These are phyloP conservation scores for Penicillium sp. DNA, from an alignment of 2,329 filamentous ascomycete genomes.

Conservation along the genomic window DNA sequence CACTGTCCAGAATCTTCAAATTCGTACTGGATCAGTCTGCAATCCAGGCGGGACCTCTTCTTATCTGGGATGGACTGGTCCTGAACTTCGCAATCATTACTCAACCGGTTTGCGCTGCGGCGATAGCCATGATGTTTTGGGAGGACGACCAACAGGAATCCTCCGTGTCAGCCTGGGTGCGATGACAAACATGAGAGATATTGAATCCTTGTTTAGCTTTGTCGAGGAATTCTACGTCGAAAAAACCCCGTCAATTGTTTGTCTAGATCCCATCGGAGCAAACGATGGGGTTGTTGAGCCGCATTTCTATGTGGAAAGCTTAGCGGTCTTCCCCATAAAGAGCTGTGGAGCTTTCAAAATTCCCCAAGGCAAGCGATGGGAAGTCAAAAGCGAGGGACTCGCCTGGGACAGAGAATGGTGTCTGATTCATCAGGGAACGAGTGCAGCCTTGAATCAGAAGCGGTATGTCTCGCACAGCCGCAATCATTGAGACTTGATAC, in stretches of 20 bases:
- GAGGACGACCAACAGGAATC: slow-evolving; percentile 83
- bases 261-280: slow-evolving; percentile 17
- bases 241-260: slow-evolving; percentile 21
- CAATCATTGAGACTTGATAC: background rate
- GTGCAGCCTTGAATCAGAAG: slow-evolving; percentile 85
- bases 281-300: slow-evolving; percentile 15
- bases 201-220: slow-evolving; percentile 71
- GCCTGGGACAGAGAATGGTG: slow-evolving; percentile 98
- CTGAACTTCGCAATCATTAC: slow-evolving; percentile 84
- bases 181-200: slow-evolving; percentile 79
- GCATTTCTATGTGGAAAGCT: slow-evolving; percentile 59
- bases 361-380: slow-evolving; percentile 67
- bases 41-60: slow-evolving; percentile 84
- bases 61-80: slow-evolving; percentile 70
- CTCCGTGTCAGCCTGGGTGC: slow-evolving; percentile 84
- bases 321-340: slow-evolving; percentile 88
- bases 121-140: slow-evolving; percentile 75
- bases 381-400: slow-evolving; percentile 76
- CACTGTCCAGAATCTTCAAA: slow-evolving; percentile 73
- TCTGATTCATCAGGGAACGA: slow-evolving; percentile 81
- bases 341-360: slow-evolving; percentile 82
- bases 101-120: slow-evolving; percentile 83
- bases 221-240: slow-evolving; percentile 67
- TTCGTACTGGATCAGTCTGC: slow-evolving; percentile 86
- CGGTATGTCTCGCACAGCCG: slow-evolving; percentile 51